Evolutionary conservation across 768 basidiomycete genomes (phyloP).

Genomic region (Daedaleopsis sinensis): DNA sequence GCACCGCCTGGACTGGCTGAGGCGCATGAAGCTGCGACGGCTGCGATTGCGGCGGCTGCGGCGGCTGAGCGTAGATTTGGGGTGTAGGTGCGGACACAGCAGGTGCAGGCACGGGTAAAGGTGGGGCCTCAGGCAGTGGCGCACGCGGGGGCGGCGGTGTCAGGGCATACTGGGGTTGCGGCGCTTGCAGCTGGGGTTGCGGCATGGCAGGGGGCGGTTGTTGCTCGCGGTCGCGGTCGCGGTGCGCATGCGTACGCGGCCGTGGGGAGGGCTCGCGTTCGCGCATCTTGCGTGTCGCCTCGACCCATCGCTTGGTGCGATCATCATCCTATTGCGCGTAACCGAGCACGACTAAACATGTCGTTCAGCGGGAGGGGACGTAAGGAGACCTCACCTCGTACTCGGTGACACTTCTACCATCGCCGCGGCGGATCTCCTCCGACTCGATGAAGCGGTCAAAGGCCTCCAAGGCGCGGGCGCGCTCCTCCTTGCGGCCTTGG

Average conservation of each 20-base stretch:
- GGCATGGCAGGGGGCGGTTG: neutral
- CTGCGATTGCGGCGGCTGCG: neutral
- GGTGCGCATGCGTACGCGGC: neutral
- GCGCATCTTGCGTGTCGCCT: constrained; percentile 20
- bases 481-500: constrained; percentile 51
- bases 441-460: constrained; percentile 59
- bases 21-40: constrained; percentile 7
- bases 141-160: neutral
- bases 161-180: neutral
- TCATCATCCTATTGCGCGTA: constrained; percentile 13
- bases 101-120: neutral
- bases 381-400: constrained; percentile 10
- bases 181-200: neutral
- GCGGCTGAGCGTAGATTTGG: neutral
- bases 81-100: neutral
- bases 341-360: neutral
- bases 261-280: constrained; percentile 20
- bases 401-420: constrained; percentile 16
- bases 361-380: neutral
- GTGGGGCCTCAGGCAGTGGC: neutral
- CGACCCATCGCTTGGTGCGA: constrained; percentile 25
- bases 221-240: neutral
- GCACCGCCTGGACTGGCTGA: constrained; percentile 14
- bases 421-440: constrained; percentile 30
- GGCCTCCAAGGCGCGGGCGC: constrained; percentile 53